These are phyloP conservation scores for Kitagawia praeruptora DNA, from an alignment of 129 eudicot species.

Conservation along the genomic window DNA sequence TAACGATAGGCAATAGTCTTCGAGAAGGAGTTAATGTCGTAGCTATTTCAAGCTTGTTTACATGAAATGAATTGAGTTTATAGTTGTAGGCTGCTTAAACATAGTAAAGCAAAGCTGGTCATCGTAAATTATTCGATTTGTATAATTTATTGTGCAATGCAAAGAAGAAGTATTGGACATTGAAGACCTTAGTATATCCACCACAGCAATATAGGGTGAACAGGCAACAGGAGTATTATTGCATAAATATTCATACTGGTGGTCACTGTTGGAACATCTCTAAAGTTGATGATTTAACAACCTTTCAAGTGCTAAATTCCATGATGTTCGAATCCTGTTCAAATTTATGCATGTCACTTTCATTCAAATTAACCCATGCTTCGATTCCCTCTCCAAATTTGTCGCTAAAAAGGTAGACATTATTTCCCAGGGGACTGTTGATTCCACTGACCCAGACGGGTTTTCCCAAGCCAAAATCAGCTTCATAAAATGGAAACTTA, in stretches of 20 bases:
- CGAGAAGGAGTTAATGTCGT: too few species aligned
- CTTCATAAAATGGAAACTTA: background rate
- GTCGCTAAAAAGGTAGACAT: background rate
- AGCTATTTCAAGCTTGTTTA: too few species aligned
- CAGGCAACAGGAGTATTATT: background rate
- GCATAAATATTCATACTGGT: background rate
- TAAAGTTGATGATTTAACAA: background rate
- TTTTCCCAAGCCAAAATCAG: slow-evolving; percentile 5
- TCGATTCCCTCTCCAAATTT: background rate
- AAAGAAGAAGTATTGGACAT: too few species aligned
- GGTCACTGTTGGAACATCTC: background rate
- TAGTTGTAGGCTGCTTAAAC: too few species aligned
- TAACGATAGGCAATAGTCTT: background rate
- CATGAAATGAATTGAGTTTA: too few species aligned
- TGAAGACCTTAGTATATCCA: too few species aligned
- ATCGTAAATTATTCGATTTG: too few species aligned
- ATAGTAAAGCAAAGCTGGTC: too few species aligned
- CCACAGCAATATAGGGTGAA: too few species aligned
- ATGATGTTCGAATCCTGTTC: background rate
- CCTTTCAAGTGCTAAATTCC: background rate
- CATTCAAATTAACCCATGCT: background rate
- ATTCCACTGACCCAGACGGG: background rate
- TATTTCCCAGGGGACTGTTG: background rate
- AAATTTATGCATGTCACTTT: background rate
- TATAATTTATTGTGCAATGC: too few species aligned